Conservation (phyloP, 2,329 filamentous ascomycete species). For the Davidsoniella australis region DNA sequence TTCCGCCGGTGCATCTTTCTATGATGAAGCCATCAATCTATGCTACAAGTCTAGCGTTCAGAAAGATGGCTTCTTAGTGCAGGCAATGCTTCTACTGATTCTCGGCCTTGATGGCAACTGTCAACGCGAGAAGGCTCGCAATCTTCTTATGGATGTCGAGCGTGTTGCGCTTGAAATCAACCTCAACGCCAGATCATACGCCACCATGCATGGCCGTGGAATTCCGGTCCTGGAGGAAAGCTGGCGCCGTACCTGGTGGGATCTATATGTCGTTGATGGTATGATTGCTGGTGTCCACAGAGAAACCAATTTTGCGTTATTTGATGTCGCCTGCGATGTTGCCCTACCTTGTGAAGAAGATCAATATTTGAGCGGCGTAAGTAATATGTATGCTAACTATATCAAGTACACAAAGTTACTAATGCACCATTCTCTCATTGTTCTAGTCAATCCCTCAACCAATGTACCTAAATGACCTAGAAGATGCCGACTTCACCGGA, state of each 20-base stretch:
- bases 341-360: constrained; percentile 67
- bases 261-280: constrained; percentile 60
- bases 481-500: constrained; percentile 55
- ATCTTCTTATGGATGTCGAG: constrained; percentile 51
- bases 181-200: constrained; percentile 54
- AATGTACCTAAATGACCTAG: constrained; percentile 55
- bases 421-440: constrained; percentile 5
- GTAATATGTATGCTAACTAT: constrained; percentile 15
- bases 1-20: constrained; percentile 29
- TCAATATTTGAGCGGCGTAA: constrained; percentile 45
- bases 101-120: constrained; percentile 65
- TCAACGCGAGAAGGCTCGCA: constrained; percentile 49
- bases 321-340: constrained; percentile 49
- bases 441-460: constrained; percentile 38
- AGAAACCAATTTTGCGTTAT: constrained; percentile 52
- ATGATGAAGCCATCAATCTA: constrained; percentile 40
- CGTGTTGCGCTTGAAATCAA: constrained; percentile 58
- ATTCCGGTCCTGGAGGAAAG: constrained; percentile 61
- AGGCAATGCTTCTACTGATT: constrained; percentile 60
- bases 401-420: constrained; percentile 6
- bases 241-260: constrained; percentile 86
- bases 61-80: constrained; percentile 48
- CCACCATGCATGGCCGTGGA: constrained; percentile 43
- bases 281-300: constrained; percentile 69
- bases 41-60: constrained; percentile 29